These are phyloP conservation scores for Petunia hybrid DNA, from an alignment of 305 asterid species.

Conservation along the genomic window DNA sequence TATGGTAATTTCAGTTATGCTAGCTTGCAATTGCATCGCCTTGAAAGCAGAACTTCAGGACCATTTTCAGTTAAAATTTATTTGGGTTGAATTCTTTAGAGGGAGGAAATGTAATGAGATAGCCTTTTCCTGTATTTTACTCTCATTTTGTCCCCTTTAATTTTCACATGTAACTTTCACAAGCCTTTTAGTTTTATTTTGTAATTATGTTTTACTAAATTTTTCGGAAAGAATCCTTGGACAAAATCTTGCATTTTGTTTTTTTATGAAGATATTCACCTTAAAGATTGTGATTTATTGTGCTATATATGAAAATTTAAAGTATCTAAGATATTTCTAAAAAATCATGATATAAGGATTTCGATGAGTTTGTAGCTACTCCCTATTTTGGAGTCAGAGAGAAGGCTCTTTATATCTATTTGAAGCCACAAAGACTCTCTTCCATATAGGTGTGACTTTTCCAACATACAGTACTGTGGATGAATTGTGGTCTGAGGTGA, in stretches of 20 bases:
- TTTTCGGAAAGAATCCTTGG: neutral
- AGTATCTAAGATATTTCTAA: neutral
- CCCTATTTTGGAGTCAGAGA: neutral
- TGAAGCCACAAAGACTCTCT: neutral
- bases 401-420: neutral
- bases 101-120: constrained; percentile 10
- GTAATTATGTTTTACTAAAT: neutral
- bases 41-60: neutral
- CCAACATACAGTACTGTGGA: neutral
- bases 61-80: neutral
- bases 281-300: neutral
- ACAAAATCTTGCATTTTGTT: neutral
- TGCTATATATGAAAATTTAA: neutral
- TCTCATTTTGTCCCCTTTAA: neutral
- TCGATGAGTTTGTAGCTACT: neutral
- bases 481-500: neutral
- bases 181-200: neutral
- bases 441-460: neutral
- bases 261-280: neutral
- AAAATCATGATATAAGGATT: neutral
- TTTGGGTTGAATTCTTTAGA: neutral
- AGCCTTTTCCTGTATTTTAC: neutral
- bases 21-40: neutral
- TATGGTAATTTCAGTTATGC: too few species aligned
- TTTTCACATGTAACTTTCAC: neutral